A percentile compares a stretch with the other conserved stretches of the same genome.
These are phyloP conservation scores for Esteya vermicola DNA, from an alignment of 2,329 filamentous ascomycete genomes.

Conservation along the genomic window DNA sequence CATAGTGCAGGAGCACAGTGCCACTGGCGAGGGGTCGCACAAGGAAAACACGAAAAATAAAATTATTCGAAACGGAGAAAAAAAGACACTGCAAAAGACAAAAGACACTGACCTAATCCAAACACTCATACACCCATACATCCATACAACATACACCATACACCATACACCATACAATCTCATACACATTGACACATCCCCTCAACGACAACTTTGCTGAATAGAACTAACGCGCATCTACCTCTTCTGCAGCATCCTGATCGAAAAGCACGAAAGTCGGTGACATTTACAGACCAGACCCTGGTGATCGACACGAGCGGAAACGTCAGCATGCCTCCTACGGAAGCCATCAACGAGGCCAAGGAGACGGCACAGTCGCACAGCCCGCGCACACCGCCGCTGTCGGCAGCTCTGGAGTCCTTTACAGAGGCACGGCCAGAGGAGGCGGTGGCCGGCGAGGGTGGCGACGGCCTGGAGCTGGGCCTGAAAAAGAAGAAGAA, in stretches of 20 bases:
- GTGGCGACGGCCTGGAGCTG: slow-evolving; percentile 45
- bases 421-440: slow-evolving; percentile 38
- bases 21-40: not conserved
- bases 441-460: slow-evolving; percentile 17
- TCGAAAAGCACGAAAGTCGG: slow-evolving; percentile 48
- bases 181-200: not conserved
- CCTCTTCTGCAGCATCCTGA: slow-evolving; percentile 3
- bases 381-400: slow-evolving; percentile 50
- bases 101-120: too few relatives aligned
- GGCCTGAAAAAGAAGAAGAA: slow-evolving; percentile 46
- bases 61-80: slow-evolving; percentile 1
- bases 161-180: not conserved
- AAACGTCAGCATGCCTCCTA: slow-evolving; percentile 56
- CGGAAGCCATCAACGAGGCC: slow-evolving; percentile 54
- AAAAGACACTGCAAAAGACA: slow-evolving; percentile 3
- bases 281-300: slow-evolving; percentile 81
- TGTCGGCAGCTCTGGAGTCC: slow-evolving; percentile 37
- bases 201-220: too few relatives aligned
- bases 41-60: slow-evolving; percentile 3
- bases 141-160: too few relatives aligned
- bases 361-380: slow-evolving; percentile 75
- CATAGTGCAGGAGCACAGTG: not conserved
- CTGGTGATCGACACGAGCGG: slow-evolving; percentile 84
- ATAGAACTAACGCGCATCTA: too few relatives aligned
- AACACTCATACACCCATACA: too few relatives aligned